Evolutionary conservation across 768 basidiomycete species (phyloP), one percentile per base, ranked within the genome.

Genomic region (Kockovaella imperatae): DNA sequence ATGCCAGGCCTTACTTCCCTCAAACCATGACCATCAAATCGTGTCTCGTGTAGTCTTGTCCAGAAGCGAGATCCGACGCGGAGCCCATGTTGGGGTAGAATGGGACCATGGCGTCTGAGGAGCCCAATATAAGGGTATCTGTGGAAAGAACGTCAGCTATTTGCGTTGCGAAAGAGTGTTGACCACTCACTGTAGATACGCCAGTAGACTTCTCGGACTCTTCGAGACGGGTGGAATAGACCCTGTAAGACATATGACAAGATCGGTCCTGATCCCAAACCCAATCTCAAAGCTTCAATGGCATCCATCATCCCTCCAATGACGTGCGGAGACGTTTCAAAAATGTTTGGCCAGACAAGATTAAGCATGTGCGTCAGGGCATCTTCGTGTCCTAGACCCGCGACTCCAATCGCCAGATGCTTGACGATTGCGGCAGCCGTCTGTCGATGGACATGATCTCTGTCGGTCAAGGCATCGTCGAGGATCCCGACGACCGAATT

Each of bases 271-370:
- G 93, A 89, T 1, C 95, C 95, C 34, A 97, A 76, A 6, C 90
- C 89, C 34, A 97, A 86, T 20, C 91, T 79, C 90, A 97, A 96
- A 1, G 87, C 87, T 72, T 97, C 95, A 60, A 99, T 78, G 0
- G 95, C 95, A 41, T 97, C 95, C 87, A 96, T 91, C 35, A 97
- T 87, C 4, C 90, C 87, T 26, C 88, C 89, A 54, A 97, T 96
- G 52, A 99, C 91, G 73, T 99, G 95, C 4, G 95, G 95, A 13
- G 85, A 88, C 1, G 91, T 93, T 75, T 96, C 93, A 71, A 96
- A 97, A 72, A 90, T 91, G 68, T 97, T 97, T 1, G 95, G 95
- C 91, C 91, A 97, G 13, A 97, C 86, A 23, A 99, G 80, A 69
- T 99, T 99, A 83, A 97, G 87, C 41, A 97, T 74, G 66, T 99